These are phyloP conservation scores for Ceratocystis harringtonii DNA, from an alignment of 2,329 filamentous ascomycete genomes.

Conservation along the genomic window DNA sequence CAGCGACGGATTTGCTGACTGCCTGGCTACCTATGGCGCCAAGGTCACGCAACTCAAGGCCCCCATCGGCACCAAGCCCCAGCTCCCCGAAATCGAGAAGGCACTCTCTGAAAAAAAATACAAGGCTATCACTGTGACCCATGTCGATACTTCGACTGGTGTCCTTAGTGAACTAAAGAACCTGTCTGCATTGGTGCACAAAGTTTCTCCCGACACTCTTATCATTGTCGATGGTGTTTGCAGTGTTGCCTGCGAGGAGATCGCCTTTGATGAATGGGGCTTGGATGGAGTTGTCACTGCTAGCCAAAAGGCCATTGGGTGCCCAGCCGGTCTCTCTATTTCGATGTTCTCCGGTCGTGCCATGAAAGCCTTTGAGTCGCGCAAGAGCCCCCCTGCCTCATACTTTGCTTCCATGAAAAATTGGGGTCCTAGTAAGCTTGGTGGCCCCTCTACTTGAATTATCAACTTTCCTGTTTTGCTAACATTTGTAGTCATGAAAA, in stretches of 20 bases:
- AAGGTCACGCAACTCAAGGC: slow-evolving; percentile 82
- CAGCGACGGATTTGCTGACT: slow-evolving; percentile 85
- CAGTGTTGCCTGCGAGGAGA: slow-evolving; percentile 91
- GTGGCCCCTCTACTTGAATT: not conserved
- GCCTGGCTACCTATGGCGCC: slow-evolving; percentile 78
- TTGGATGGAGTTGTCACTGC: slow-evolving; percentile 88
- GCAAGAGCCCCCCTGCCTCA: slow-evolving; percentile 67
- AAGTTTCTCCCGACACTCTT: slow-evolving; percentile 79
- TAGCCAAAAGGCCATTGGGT: slow-evolving; percentile 92
- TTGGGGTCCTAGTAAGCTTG: slow-evolving; percentile 67
- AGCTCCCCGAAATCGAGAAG: slow-evolving; percentile 74
- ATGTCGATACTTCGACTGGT: slow-evolving; percentile 94
- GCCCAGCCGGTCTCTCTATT: slow-evolving; percentile 85
- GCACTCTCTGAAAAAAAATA: slow-evolving; percentile 82
- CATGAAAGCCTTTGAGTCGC: slow-evolving; percentile 61
- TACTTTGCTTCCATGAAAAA: slow-evolving; percentile 98
- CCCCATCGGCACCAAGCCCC: slow-evolving; percentile 72
- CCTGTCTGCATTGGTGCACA: slow-evolving; percentile 66
- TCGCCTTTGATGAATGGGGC: slow-evolving; percentile 88
- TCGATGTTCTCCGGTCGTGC: slow-evolving; percentile 84
- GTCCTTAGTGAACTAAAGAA: slow-evolving; percentile 83
- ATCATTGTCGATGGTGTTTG: slow-evolving; percentile 92
- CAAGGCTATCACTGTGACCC: slow-evolving; percentile 87
- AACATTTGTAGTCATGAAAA: slow-evolving; percentile 64
- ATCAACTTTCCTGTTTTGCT: slow-evolving; percentile 12